phyloP scores from a whole-genome alignment of 495 filamentous ascomycete species.

The Chaetomium cochliodes region DNA sequence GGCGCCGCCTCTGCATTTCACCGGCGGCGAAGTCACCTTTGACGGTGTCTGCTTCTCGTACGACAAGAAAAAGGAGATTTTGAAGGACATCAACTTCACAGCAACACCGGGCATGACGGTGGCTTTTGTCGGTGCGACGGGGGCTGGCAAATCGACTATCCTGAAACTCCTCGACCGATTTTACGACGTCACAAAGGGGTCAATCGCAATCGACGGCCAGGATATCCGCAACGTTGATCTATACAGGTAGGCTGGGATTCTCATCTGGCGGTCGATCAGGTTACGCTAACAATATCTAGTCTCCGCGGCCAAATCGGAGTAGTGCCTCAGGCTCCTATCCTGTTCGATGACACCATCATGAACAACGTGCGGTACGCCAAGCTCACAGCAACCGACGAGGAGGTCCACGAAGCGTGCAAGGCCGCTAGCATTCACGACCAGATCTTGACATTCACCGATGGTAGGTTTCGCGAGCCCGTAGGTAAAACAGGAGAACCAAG shows the following conservation, averaged over 20 bases:
- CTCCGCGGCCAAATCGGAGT: slow-evolving; percentile 66
- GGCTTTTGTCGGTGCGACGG: slow-evolving; percentile 75
- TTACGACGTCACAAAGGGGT: slow-evolving; percentile 64
- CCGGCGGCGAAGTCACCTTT: slow-evolving; percentile 62
- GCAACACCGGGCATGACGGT: slow-evolving; percentile 62
- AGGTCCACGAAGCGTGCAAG: slow-evolving; percentile 68
- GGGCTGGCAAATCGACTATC: slow-evolving; percentile 74
- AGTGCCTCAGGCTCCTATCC: slow-evolving; percentile 66
- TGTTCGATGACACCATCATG: slow-evolving; percentile 73
- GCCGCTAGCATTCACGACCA: slow-evolving; percentile 70
- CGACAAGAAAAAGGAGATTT: slow-evolving; percentile 62
- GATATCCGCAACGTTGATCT: slow-evolving; percentile 68
- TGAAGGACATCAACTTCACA: slow-evolving; percentile 64
- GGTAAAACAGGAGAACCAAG: background rate
- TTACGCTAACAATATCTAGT: slow-evolving; percentile 40
- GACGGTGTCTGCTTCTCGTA: slow-evolving; percentile 67
- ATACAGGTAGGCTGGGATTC: slow-evolving; percentile 42
- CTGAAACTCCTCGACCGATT: slow-evolving; percentile 69
- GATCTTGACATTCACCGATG: slow-evolving; percentile 61
- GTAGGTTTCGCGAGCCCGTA: slow-evolving; percentile 18
- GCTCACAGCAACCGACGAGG: slow-evolving; percentile 58
- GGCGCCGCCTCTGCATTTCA: slow-evolving; percentile 56
- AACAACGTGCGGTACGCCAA: slow-evolving; percentile 71
- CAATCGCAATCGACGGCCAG: slow-evolving; percentile 70
- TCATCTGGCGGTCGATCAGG: background rate